Evolutionary conservation across 306 rosid genomes (phyloP).

Genomic region (Castanopsis chinensis): DNA sequence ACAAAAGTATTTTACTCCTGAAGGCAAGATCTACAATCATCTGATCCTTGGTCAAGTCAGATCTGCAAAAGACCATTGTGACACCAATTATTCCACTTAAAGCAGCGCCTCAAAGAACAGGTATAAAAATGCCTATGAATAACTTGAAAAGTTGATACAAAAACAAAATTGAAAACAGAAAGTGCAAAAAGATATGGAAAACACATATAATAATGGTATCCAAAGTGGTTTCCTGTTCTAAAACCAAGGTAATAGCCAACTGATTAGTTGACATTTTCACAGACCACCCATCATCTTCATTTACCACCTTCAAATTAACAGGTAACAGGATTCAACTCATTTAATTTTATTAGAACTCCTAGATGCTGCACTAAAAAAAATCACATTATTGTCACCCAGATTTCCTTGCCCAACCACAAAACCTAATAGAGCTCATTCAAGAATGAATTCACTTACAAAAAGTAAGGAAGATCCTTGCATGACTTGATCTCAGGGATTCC

Average conservation of each 20-base stretch:
- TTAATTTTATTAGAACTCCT: not conserved
- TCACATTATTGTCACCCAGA: not conserved
- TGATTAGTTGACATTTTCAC: constrained; percentile 4
- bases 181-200: not conserved
- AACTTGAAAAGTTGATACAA: not conserved
- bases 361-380: not conserved
- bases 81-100: constrained; percentile 6
- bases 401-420: not conserved
- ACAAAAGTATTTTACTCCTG: constrained; percentile 48
- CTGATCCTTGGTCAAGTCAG: constrained; percentile 76
- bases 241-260: not conserved
- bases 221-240: constrained; percentile 12
- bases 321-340: not conserved
- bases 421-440: not conserved
- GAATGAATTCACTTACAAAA: constrained; percentile 57
- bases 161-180: not conserved
- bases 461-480: constrained; percentile 79
- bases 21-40: constrained; percentile 65
- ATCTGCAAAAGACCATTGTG: constrained; percentile 49
- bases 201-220: not conserved
- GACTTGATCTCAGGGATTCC: constrained; percentile 77
- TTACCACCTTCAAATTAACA: constrained; percentile 6
- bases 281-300: not conserved
- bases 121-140: not conserved
- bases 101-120: not conserved